Percentiles rank a stretch among this genome's conserved stretches.
phyloP scores from a whole-genome alignment of 306 rosid species.

The Vicia faba region DNA sequence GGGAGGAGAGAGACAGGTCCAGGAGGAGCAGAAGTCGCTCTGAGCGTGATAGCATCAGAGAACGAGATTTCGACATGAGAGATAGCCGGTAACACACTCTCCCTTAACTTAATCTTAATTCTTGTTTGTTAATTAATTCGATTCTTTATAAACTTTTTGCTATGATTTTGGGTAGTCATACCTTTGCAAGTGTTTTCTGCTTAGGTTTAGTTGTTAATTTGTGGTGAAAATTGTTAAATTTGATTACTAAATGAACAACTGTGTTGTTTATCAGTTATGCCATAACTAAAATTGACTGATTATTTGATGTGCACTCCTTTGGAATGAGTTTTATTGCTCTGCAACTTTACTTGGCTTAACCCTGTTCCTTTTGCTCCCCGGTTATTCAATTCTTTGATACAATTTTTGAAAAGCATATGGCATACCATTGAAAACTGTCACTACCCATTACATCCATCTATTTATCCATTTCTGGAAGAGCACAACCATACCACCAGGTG shows the following conservation, averaged over 20 bases:
- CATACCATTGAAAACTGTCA: not conserved
- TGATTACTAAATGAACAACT: conserved; percentile 1
- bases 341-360: not conserved
- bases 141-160: too few species aligned
- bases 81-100: conserved; percentile 63
- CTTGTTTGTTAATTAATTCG: too few species aligned
- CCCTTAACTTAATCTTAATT: not conserved
- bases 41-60: conserved; percentile 56
- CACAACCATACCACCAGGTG: not conserved
- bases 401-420: not conserved
- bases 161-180: too few species aligned
- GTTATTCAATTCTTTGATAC: conserved; percentile 1
- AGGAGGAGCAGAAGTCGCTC: conserved; percentile 32
- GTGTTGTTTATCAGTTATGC: conserved; percentile 16
- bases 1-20: conserved; percentile 38
- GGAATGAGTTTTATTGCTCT: conserved; percentile 5
- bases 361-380: conserved; percentile 4
- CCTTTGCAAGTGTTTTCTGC: not conserved
- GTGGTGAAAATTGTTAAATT: conserved; percentile 1
- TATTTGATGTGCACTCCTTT: not conserved
- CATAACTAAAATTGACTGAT: not conserved
- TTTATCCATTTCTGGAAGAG: not conserved
- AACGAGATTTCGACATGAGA: conserved; percentile 67
- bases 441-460: not conserved
- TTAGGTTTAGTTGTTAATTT: not conserved